Conservation (phyloP, 2,329 filamentous ascomycete genomes). For the Penicillium crustosum region DNA sequence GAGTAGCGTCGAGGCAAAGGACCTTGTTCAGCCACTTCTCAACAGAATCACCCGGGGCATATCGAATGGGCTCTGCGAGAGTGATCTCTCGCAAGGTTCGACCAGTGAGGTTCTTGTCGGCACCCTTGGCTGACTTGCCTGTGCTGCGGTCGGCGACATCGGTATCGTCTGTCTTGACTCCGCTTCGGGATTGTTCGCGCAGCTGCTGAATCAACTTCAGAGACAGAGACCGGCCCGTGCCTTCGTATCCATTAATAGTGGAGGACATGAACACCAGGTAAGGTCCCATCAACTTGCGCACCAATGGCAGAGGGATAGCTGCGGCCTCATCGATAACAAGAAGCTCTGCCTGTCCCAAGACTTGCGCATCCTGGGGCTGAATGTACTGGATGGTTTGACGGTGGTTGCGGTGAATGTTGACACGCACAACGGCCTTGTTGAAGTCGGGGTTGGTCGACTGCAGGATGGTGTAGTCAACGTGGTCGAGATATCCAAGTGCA, state of each 20-base stretch:
- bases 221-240: slow-evolving; percentile 89
- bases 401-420: slow-evolving; percentile 93
- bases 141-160: slow-evolving; percentile 75
- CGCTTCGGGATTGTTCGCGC: slow-evolving; percentile 80
- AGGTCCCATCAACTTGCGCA: slow-evolving; percentile 90
- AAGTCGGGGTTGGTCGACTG: slow-evolving; percentile 98
- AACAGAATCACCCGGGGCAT: slow-evolving; percentile 83
- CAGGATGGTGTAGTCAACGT: slow-evolving; percentile 96
- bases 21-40: slow-evolving; percentile 96
- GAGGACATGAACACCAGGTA: slow-evolving; percentile 99
- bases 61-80: slow-evolving; percentile 89
- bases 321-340: slow-evolving; percentile 97
- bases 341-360: slow-evolving; percentile 89
- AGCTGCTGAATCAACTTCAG: slow-evolving; percentile 97
- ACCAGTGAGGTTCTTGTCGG: slow-evolving; percentile 61
- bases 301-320: slow-evolving; percentile 88
- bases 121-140: slow-evolving; percentile 68
- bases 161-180: slow-evolving; percentile 57
- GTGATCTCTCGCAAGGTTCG: slow-evolving; percentile 89
- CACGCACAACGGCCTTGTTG: slow-evolving; percentile 96
- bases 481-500: slow-evolving; percentile 87
- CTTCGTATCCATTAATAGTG: slow-evolving; percentile 98
- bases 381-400: slow-evolving; percentile 99
- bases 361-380: slow-evolving; percentile 91
- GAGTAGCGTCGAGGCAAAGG: slow-evolving; percentile 87